A percentile compares a stretch with the other conserved stretches of the same genome.
These are phyloP conservation scores for Cryomyces minteri DNA, from an alignment of 495 filamentous ascomycete genomes.

Conservation along the genomic window DNA sequence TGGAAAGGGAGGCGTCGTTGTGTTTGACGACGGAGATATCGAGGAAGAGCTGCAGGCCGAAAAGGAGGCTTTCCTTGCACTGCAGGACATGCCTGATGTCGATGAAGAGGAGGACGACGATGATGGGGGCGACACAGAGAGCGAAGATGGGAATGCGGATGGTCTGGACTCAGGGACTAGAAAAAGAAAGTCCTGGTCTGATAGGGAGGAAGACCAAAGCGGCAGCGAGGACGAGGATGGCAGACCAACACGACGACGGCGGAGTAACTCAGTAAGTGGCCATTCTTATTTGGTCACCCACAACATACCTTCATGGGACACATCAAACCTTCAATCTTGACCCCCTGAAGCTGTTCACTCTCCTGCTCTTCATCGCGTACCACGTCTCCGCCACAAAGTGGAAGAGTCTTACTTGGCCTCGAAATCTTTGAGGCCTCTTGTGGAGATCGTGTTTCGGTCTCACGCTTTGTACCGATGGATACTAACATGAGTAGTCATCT, in stretches of 20 bases:
- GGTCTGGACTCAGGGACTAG: constrained; percentile 19
- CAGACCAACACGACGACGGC: constrained; percentile 55
- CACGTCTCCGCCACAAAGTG: too few relatives aligned
- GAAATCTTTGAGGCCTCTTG: too few relatives aligned
- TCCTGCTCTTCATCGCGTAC: too few relatives aligned
- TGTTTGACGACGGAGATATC: constrained; percentile 93
- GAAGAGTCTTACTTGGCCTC: too few relatives aligned
- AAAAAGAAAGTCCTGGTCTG: constrained; percentile 78
- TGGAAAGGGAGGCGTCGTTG: constrained; percentile 68
- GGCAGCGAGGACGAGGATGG: constrained; percentile 48
- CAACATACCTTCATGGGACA: too few relatives aligned
- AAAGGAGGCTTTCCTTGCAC: constrained; percentile 59
- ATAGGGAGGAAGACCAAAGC: constrained; percentile 44
- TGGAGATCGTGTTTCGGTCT: too few relatives aligned
- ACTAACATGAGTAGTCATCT: background rate
- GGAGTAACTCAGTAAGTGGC: constrained; percentile 65
- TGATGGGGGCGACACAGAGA: constrained; percentile 14
- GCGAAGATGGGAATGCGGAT: constrained; percentile 22
- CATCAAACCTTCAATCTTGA: too few relatives aligned
- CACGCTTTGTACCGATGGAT: too few relatives aligned
- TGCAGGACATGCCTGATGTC: constrained; percentile 78
- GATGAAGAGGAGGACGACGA: constrained; percentile 45
- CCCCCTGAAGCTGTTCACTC: too few relatives aligned
- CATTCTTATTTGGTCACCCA: background rate
- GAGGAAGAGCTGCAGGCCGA: constrained; percentile 65